These are phyloP conservation scores for Sordariomycetes sp. DNA, from an alignment of 2,329 filamentous ascomycete species.

Conservation along the genomic window DNA sequence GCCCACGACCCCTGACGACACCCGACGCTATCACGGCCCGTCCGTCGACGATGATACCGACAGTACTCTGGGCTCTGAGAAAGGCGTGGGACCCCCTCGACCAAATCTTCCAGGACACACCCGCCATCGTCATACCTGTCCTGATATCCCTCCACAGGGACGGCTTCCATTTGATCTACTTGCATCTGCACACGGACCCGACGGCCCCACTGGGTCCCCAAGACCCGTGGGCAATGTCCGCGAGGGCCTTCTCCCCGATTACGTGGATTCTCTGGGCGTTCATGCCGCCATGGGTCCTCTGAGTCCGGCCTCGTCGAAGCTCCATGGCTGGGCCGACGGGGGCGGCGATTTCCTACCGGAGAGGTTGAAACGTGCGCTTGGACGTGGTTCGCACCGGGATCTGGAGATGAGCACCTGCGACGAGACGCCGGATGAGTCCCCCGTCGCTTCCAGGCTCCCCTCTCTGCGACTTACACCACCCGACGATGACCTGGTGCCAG, in stretches of 20 bases:
- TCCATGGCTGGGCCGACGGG: neutral
- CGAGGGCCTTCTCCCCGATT: neutral
- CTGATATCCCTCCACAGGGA: neutral
- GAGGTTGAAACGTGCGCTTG: neutral
- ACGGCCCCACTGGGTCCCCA: neutral
- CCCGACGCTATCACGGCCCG: too few species aligned
- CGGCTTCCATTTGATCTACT: neutral
- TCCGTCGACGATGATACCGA: neutral
- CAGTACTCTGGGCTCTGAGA: neutral
- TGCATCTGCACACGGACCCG: neutral
- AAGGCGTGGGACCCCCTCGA: neutral
- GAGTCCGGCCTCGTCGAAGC: neutral
- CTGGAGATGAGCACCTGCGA: neutral
- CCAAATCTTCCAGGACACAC: neutral
- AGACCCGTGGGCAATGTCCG: neutral
- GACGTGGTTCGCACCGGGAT: neutral
- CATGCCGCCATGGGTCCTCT: neutral
- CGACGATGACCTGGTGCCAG: neutral
- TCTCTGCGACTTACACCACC: neutral
- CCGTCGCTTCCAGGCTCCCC: neutral
- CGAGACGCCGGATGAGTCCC: neutral
- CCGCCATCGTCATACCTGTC: neutral
- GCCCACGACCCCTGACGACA: too few species aligned
- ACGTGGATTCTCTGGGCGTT: neutral
- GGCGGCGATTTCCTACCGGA: neutral